Conservation (phyloP, 2,329 filamentous ascomycete species). For the Mycosphaerella sp. region DNA sequence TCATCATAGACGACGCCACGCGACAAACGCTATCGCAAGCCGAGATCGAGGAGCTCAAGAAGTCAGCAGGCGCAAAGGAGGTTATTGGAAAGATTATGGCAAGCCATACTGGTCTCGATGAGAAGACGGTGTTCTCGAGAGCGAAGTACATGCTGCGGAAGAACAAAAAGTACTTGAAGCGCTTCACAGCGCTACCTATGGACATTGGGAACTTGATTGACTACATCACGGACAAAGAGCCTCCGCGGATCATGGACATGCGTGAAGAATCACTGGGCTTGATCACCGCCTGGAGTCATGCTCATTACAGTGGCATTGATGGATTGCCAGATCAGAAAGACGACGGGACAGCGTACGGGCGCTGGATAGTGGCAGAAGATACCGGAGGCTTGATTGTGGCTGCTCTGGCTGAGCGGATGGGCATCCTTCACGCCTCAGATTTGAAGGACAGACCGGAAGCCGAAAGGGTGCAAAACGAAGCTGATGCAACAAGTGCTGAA, state of each 20-base stretch:
- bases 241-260: slow-evolving; percentile 75
- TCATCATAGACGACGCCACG: slow-evolving; percentile 56
- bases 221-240: slow-evolving; percentile 75
- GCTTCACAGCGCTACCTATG: slow-evolving; percentile 78
- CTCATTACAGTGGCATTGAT: slow-evolving; percentile 61
- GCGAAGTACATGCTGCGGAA: slow-evolving; percentile 96
- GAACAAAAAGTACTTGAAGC: slow-evolving; percentile 83
- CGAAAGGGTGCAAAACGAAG: background rate
- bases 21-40: slow-evolving; percentile 69
- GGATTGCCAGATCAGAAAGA: slow-evolving; percentile 10
- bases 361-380: slow-evolving; percentile 82
- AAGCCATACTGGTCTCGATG: slow-evolving; percentile 80
- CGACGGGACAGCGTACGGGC: slow-evolving; percentile 43
- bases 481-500: background rate
- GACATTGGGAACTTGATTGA: slow-evolving; percentile 70
- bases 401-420: slow-evolving; percentile 83
- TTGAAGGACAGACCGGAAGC: slow-evolving; percentile 25
- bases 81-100: slow-evolving; percentile 89
- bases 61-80: slow-evolving; percentile 69
- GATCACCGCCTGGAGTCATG: slow-evolving; percentile 82
- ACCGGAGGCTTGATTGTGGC: slow-evolving; percentile 77
- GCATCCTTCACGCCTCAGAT: slow-evolving; percentile 53
- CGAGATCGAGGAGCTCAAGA: slow-evolving; percentile 67
- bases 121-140: slow-evolving; percentile 89
- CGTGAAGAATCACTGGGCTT: slow-evolving; percentile 77